A percentile compares a stretch with the other conserved stretches of the same genome.
These are phyloP conservation scores for Stipa capillata DNA, from an alignment of 176 grass and related monocot genomes.

Conservation along the genomic window DNA sequence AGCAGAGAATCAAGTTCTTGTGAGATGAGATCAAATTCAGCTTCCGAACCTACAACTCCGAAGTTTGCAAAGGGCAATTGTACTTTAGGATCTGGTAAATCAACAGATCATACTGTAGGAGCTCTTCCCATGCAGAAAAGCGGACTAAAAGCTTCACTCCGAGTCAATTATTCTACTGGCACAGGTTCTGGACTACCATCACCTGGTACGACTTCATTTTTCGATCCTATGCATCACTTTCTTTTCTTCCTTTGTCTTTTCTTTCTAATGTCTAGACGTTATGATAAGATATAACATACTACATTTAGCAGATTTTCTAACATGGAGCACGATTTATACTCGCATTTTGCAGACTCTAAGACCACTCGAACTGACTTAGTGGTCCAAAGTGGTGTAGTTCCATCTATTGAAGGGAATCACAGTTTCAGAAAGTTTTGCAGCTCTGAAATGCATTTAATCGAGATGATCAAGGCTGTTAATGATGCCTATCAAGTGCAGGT, in stretches of 20 bases:
- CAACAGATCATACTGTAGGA: slow-evolving; percentile 3
- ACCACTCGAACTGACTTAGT: neutral
- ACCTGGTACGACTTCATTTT: slow-evolving; percentile 25
- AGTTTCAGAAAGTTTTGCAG: neutral
- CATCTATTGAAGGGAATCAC: slow-evolving; percentile 8
- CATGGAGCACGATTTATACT: neutral
- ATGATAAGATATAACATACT: slow-evolving; percentile 4
- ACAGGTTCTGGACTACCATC: slow-evolving; percentile 12
- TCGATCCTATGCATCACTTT: slow-evolving; percentile 4
- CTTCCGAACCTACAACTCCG: slow-evolving; percentile 19
- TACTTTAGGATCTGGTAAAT: slow-evolving; percentile 29
- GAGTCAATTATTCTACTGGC: neutral
- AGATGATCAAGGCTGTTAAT: slow-evolving; percentile 43
- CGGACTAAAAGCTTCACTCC: slow-evolving; percentile 12
- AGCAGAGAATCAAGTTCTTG: slow-evolving; percentile 6
- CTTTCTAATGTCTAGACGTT: slow-evolving; percentile 3
- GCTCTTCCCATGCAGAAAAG: slow-evolving; percentile 30
- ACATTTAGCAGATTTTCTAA: neutral
- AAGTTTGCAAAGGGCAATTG: slow-evolving; percentile 18
- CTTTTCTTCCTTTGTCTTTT: too few relatives aligned
- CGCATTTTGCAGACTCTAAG: slow-evolving; percentile 19
- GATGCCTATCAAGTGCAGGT: slow-evolving; percentile 41
- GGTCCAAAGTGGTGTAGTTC: neutral
- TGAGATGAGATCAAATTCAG: slow-evolving; percentile 26
- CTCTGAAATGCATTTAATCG: slow-evolving; percentile 27